Base-by-base conservation (phyloP, 108 stramenopile species). In the Parietichytrium sp. region DNA sequence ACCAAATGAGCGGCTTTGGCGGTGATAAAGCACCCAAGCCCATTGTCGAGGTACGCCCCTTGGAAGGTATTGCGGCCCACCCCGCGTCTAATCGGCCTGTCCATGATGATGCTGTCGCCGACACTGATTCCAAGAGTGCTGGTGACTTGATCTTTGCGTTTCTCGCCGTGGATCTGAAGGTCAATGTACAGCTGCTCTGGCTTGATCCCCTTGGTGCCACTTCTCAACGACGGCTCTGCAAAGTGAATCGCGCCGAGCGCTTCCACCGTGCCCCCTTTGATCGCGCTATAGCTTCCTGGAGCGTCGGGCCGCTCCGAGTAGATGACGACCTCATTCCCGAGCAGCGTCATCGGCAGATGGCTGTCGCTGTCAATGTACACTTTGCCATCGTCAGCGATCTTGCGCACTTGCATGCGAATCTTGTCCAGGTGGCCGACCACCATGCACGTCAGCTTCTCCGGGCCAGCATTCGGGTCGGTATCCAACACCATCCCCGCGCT, bases 331-430 rank as follows among this genome's bases (percentile, higher is more conserved):
- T 72, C 61, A 42, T 42, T 33, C 38, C 61, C 61, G 29, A 72
- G 61, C 20, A 72, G 61, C 33, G 61, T 72, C 23, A 45, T n/a
- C 0, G 61, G 38, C 29, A 72, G 33, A 2, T 72, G 61, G 33
- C 61, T 72, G 61, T 72, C 61, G 61, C 61, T 72, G 61, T 72
- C 61, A 42, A 72, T 72, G 61, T 33, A 72, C 0, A 72, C 42
- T 42, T 72, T 72, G 61, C 61, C 61, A 42, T 72, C 61, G 42
- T 72, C 25, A 12, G 38, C 61, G 42, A 72, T 72, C 61, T 72
- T 72, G 7, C 25, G 18, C 38, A 72, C 42, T 42, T 72, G 61
- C 61, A 72, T 72, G 61, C 61, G 61, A 42, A 72, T 72, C 61
- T 72, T 72, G 42, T 72, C 61, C 23, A 42, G 38, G 61, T 72